Base-by-base conservation (phyloP, 148 eudicot genomes). In the Rhododendron williamsianum region DNA sequence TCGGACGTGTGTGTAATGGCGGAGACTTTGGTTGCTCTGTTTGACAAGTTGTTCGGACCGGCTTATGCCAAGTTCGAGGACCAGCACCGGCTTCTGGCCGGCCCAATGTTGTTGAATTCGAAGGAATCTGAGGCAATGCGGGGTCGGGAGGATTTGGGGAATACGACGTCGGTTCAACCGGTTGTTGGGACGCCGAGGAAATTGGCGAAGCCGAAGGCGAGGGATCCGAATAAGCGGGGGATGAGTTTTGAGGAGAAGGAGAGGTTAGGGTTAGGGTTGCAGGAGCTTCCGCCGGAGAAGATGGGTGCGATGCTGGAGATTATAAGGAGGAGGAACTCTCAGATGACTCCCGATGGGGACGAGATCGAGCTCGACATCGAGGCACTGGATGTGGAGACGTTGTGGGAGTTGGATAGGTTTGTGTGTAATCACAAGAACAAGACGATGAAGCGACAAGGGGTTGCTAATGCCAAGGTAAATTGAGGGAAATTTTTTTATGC, bases 351-450 rank as follows among this genome's bases (percentile, higher is more conserved):
- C 78, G 94, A 94, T 23, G 98, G 94, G 35, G 98, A 95, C 86
- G 98, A 95, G 81, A 95, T 95, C 69, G 98, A 95, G 91, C 94
- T 95, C 0, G 98, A 95, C 73, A 95, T 95, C 18, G 97, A 94
- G 85, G 97, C 95, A 0, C 89, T 95, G 51, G 98, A 95, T 60
- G 91, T 89, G 1, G 98, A 95, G 88, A 95, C 98, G 0, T 89
- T 95, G 10, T 95, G 98, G 98, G 98, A 95, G 87, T 93, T 95
- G 38, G 98, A 95, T 85, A 85, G 98, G 30, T 94, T 95, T 86
- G 95, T 95, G 25, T 92, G 92, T 2, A 93, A 95, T 85, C 91
- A 91, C 92, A 94, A 95, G 94, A 95, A 95, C 90, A 97, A 84
- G 9, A 87, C 86, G 36, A 90, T 16, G 58, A 54, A 54, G 58